Percentiles rank a stretch among this genome's conserved stretches.
These are phyloP conservation scores for Pseudogymnoascus verrucosus DNA, from an alignment of 2,329 filamentous ascomycete species.

Conservation along the genomic window DNA sequence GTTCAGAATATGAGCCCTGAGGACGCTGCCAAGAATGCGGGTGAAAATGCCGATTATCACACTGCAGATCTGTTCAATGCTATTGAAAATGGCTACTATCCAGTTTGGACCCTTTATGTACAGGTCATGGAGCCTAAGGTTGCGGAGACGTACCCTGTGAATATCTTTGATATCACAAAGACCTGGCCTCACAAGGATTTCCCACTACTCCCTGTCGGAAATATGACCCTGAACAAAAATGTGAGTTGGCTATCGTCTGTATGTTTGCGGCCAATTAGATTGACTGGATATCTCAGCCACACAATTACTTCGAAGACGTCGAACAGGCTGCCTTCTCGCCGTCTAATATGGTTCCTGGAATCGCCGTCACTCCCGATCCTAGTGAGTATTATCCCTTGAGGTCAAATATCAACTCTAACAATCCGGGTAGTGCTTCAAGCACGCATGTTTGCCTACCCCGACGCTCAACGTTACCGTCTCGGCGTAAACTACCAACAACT, in stretches of 20 bases:
- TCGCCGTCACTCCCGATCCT: conserved; percentile 54
- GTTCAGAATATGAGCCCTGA: conserved; percentile 35
- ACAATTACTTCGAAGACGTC: conserved; percentile 63
- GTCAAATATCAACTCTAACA: conserved; percentile 19
- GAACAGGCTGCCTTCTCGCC: conserved; percentile 62
- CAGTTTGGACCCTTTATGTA: conserved; percentile 44
- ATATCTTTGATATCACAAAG: conserved; percentile 50
- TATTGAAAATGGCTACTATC: conserved; percentile 38
- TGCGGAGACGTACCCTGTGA: conserved; percentile 38
- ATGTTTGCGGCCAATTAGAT: background rate
- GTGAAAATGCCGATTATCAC: conserved; percentile 31
- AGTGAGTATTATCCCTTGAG: conserved; percentile 51
- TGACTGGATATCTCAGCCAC: conserved; percentile 23
- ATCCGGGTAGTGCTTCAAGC: conserved; percentile 38
- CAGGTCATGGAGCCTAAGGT: conserved; percentile 47
- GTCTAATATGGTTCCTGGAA: conserved; percentile 54
- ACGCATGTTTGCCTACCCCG: conserved; percentile 47
- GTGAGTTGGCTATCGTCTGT: conserved; percentile 19
- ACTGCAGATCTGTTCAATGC: conserved; percentile 34
- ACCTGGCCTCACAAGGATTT: conserved; percentile 44
- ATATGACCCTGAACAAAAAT: conserved; percentile 44
- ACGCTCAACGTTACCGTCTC: conserved; percentile 48
- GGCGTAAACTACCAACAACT: conserved; percentile 52
- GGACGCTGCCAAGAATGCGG: conserved; percentile 29
- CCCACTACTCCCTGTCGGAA: conserved; percentile 41